Evolutionary conservation across 768 basidiomycete species (phyloP).

Genomic region (Lentinula raphanica): DNA sequence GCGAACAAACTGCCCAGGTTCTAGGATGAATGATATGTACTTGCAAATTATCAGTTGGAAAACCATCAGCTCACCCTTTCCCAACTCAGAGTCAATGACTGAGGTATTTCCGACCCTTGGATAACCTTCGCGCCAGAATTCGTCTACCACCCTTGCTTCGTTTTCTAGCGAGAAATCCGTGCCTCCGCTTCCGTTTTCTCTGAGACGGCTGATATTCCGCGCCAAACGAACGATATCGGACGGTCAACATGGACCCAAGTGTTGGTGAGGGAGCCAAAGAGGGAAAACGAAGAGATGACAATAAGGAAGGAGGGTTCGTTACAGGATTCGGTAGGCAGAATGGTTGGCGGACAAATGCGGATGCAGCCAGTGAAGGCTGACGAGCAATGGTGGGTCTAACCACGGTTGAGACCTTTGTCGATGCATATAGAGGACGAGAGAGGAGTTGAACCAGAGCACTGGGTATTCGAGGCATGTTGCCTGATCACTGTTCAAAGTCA

Average conservation of each 20-base stretch:
- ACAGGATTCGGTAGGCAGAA: not conserved
- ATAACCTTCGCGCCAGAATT: slow-evolving; percentile 62
- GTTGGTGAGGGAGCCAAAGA: slow-evolving; percentile 20
- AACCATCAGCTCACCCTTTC: not conserved
- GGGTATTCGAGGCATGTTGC: slow-evolving; percentile 1
- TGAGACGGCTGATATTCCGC: slow-evolving; percentile 98
- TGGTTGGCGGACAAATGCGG: not conserved
- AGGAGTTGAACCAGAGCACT: not conserved
- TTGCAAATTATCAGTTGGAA: not conserved
- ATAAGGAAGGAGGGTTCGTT: not conserved
- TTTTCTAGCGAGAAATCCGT: slow-evolving; percentile 83
- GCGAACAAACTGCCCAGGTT: slow-evolving; percentile 5
- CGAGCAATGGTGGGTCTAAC: not conserved
- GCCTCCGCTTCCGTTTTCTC: slow-evolving; percentile 85
- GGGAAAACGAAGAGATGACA: not conserved
- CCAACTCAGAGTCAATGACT: slow-evolving; percentile 60
- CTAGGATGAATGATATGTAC: not conserved
- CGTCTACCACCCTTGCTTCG: slow-evolving; percentile 64
- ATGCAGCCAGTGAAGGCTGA: not conserved
- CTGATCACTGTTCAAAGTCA: not conserved
- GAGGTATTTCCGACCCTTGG: slow-evolving; percentile 75
- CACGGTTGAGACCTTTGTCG: not conserved
- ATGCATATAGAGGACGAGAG: not conserved
- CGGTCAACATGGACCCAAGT: slow-evolving; percentile 24
- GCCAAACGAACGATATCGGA: slow-evolving; percentile 66